Conservation (phyloP, 1,139 yeast species). For the Nadsonia starkeyi-henricii region DNA sequence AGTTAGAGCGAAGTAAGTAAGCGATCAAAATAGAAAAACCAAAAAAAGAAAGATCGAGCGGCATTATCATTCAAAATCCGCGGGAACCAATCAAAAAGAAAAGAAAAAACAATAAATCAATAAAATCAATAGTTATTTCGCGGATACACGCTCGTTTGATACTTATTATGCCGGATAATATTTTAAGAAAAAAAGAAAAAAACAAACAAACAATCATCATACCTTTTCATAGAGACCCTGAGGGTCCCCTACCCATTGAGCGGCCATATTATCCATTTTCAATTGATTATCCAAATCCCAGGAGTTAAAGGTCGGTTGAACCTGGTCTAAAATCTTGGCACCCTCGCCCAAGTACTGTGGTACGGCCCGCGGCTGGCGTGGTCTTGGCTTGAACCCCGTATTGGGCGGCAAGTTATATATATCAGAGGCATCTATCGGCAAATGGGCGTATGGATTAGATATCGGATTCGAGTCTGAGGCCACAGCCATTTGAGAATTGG, state of each 20-base stretch:
- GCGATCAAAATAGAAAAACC: background rate
- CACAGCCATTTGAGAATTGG: too few relatives aligned
- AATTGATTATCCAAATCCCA: constrained; percentile 50
- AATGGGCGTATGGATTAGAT: background rate
- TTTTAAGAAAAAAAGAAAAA: background rate
- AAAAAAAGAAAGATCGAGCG: constrained; percentile 3
- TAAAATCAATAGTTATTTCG: too few relatives aligned
- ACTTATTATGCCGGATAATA: background rate
- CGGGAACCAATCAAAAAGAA: background rate
- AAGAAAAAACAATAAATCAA: too few relatives aligned
- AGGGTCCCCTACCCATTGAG: constrained; percentile 16
- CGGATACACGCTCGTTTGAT: background rate
- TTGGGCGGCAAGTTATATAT: background rate
- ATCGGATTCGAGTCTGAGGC: too few relatives aligned
- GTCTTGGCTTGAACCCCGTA: background rate
- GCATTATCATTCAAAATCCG: constrained; percentile 6
- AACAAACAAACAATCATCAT: background rate
- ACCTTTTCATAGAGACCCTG: constrained; percentile 38
- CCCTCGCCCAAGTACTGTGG: background rate
- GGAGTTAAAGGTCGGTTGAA: constrained; percentile 12
- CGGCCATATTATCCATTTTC: constrained; percentile 32
- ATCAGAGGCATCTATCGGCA: background rate
- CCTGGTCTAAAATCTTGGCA: constrained; percentile 3
- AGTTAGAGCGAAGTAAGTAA: background rate
- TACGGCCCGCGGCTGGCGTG: background rate